Evolutionary conservation across 2,329 filamentous ascomycete species (phyloP).

Genomic region (Exophiala lecanii-corni): DNA sequence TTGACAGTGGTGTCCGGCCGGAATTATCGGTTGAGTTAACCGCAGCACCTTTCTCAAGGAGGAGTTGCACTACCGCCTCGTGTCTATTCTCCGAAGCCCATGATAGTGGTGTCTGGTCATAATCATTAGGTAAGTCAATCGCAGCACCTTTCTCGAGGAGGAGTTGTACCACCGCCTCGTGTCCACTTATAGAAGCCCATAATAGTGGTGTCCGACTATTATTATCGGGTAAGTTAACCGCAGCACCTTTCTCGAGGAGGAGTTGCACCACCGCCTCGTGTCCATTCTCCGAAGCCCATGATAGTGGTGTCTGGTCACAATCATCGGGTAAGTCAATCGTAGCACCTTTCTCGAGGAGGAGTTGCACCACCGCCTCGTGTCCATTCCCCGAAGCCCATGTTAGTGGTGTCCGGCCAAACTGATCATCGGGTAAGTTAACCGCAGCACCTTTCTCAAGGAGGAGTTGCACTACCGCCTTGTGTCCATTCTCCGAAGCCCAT

Average conservation of each 20-base stretch:
- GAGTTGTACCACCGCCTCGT: constrained; percentile 8
- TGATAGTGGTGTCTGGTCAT: neutral
- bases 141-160: constrained; percentile 1
- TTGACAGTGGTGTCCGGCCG: constrained; percentile 15
- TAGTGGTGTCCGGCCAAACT: constrained; percentile 12
- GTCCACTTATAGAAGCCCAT: constrained; percentile 14
- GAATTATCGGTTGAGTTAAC: constrained; percentile 3
- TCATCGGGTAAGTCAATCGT: constrained; percentile 1
- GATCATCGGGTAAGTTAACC: constrained; percentile 6
- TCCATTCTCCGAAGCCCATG: constrained; percentile 3
- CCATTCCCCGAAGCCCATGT: constrained; percentile 8
- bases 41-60: constrained; percentile 2
- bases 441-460: constrained; percentile 13
- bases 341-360: constrained; percentile 10
- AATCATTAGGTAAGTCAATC: neutral
- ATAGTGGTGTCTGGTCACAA: constrained; percentile 3
- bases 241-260: neutral
- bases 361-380: constrained; percentile 11
- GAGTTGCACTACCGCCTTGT: constrained; percentile 11
- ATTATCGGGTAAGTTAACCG: neutral
- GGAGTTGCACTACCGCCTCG: constrained; percentile 1
- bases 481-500: constrained; percentile 13
- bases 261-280: constrained; percentile 1
- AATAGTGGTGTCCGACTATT: constrained; percentile 13
- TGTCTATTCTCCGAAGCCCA: constrained; percentile 3